A percentile compares a stretch with the other conserved stretches of the same genome.
Conservation (phyloP, 345 rosid species). For the Salix suchowensis region DNA sequence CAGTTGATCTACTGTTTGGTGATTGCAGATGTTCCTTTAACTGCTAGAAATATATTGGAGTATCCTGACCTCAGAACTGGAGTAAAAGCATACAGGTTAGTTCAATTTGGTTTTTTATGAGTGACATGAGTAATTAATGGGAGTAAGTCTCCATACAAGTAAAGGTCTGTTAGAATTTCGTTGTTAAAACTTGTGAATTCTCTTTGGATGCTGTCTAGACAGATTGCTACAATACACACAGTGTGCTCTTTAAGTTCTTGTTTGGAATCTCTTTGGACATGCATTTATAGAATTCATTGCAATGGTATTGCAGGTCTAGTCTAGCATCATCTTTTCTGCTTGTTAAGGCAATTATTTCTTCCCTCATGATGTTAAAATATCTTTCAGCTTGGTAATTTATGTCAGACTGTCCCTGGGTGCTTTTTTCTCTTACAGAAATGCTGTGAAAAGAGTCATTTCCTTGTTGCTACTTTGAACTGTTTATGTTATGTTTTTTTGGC, state of each 20-base stretch:
- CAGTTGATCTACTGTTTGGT: constrained; percentile 2
- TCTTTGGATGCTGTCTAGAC: background rate
- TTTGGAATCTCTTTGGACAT: background rate
- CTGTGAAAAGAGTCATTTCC: too few relatives aligned
- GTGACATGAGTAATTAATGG: background rate
- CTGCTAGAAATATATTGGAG: constrained; percentile 88
- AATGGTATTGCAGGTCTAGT: background rate
- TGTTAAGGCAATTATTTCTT: background rate
- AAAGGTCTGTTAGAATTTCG: background rate
- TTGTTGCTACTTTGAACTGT: background rate
- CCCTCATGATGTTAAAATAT: too few relatives aligned
- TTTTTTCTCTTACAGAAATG: too few relatives aligned
- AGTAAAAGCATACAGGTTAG: constrained; percentile 80
- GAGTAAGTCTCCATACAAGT: background rate
- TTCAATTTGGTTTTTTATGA: background rate
- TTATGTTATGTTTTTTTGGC: background rate
- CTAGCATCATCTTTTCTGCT: background rate
- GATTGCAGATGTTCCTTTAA: constrained; percentile 63
- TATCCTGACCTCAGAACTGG: constrained; percentile 77
- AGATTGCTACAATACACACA: background rate
- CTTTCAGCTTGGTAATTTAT: too few relatives aligned
- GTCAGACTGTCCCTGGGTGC: too few relatives aligned
- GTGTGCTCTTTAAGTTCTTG: background rate
- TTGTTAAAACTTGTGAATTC: background rate
- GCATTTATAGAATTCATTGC: background rate